phyloP scores from a whole-genome alignment of 352 stramenopile genomes.

The Phytophthora megakarya region DNA sequence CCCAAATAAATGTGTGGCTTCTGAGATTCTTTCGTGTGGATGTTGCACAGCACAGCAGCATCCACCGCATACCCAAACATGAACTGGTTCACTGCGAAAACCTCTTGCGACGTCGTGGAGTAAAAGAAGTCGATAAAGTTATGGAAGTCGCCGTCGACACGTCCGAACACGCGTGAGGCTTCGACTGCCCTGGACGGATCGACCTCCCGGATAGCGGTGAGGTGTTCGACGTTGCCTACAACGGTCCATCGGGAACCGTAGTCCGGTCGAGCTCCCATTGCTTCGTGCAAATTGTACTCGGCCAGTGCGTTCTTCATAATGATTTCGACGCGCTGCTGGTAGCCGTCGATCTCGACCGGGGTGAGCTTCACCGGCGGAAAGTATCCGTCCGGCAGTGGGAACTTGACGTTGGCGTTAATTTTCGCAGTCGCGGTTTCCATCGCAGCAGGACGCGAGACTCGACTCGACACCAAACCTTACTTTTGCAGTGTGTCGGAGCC shows the following conservation, averaged over 20 bases:
- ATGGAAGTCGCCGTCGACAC: conserved; percentile 63
- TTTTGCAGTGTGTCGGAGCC: conserved; percentile 39
- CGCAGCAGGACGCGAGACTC: neutral
- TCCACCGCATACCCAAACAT: conserved; percentile 71
- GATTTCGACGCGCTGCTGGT: conserved; percentile 44
- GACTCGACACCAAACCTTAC: conserved; percentile 22
- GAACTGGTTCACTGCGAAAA: conserved; percentile 75
- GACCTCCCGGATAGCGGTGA: conserved; percentile 45
- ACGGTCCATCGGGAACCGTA: conserved; percentile 45
- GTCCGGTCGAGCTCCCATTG: conserved; percentile 38
- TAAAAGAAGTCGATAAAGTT: conserved; percentile 78
- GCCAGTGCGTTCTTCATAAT: conserved; percentile 51
- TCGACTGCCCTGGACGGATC: conserved; percentile 42
- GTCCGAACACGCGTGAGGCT: conserved; percentile 59
- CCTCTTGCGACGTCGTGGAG: conserved; percentile 50
- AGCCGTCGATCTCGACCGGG: conserved; percentile 33
- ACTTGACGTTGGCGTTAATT: conserved; percentile 39
- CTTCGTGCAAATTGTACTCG: conserved; percentile 51
- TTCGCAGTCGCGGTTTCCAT: conserved; percentile 1
- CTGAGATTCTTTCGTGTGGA: conserved; percentile 58
- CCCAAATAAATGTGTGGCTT: conserved; percentile 67
- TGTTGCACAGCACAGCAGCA: conserved; percentile 69
- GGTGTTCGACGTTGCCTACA: conserved; percentile 41
- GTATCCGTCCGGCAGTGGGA: conserved; percentile 45
- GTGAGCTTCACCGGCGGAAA: conserved; percentile 44